These are phyloP conservation scores for Anisodus acutangulus DNA, from an alignment of 257 asterid genomes.

Conservation along the genomic window DNA sequence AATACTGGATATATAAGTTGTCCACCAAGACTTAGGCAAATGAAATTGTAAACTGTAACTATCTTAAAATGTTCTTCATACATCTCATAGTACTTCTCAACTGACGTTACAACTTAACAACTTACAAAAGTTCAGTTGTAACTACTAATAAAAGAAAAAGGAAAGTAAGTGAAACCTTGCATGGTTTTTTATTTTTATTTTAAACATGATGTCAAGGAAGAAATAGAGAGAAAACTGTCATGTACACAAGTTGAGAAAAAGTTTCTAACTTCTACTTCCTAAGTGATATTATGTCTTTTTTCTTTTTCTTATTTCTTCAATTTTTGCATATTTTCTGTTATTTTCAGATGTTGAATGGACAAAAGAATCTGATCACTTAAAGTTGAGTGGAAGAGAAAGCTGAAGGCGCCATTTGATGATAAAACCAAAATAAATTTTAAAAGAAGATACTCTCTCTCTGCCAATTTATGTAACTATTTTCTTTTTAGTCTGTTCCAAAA, in stretches of 20 bases:
- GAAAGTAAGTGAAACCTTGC: background rate
- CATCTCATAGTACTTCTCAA: background rate
- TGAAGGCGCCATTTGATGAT: conserved; percentile 22
- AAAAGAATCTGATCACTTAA: background rate
- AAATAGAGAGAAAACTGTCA: background rate
- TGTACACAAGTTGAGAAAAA: background rate
- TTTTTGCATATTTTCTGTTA: background rate
- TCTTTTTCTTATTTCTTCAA: conserved; percentile 8
- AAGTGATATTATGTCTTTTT: conserved; percentile 18
- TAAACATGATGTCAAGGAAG: background rate
- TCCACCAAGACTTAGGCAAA: background rate
- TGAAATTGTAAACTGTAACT: background rate
- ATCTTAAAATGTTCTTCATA: background rate
- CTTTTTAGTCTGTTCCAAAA: no score
- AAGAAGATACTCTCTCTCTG: background rate
- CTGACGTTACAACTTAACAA: background rate
- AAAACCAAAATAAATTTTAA: background rate
- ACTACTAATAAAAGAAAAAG: background rate
- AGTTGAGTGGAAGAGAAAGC: conserved; percentile 29
- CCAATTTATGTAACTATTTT: no score
- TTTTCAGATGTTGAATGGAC: conserved; percentile 20
- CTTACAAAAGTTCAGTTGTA: background rate
- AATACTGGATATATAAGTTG: no score
- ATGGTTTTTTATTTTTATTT: background rate
- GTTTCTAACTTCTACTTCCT: background rate